Conservation (phyloP, 768 basidiomycete species). For the Pleurotus salmoneostramineus region DNA sequence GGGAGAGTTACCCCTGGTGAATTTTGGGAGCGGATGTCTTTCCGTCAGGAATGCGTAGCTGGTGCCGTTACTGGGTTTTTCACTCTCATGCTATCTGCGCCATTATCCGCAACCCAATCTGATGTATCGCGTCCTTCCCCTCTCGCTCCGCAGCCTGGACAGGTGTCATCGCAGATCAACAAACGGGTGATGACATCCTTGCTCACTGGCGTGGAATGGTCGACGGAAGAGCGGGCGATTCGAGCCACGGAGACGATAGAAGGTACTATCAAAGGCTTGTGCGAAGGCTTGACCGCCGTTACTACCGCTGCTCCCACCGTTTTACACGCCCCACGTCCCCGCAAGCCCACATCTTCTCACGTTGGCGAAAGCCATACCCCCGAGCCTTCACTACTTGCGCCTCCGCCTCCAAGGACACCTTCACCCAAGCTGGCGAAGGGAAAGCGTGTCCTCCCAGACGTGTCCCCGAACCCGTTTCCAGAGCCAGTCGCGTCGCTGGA, state of each 20-base stretch:
- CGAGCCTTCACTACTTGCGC: too few species aligned
- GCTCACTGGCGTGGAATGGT: conserved; percentile 76
- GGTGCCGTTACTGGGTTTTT: conserved; percentile 96
- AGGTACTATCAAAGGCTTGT: conserved; percentile 63
- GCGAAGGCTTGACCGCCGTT: conserved; percentile 52
- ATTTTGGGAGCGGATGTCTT: conserved; percentile 98
- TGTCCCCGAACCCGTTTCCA: too few species aligned
- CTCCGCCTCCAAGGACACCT: conserved; percentile 39
- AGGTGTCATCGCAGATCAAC: conserved; percentile 63
- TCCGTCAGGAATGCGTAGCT: conserved; percentile 89
- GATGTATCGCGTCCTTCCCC: conserved; percentile 23
- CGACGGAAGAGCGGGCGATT: conserved; percentile 55
- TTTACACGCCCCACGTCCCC: conserved; percentile 13
- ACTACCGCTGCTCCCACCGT: conserved; percentile 12
- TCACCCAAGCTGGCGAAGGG: too few species aligned
- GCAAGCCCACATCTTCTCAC: conserved; percentile 7
- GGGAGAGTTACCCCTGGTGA: conserved; percentile 63
- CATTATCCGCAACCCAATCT: conserved; percentile 11
- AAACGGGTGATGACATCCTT: conserved; percentile 69
- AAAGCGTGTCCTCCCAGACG: too few species aligned
- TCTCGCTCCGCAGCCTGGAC: conserved; percentile 50
- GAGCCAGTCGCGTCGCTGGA: conserved; percentile 19
- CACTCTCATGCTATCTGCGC: conserved; percentile 46
- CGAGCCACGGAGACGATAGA: conserved; percentile 73
- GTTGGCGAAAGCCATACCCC: conserved; percentile 31